Evolutionary conservation across 2,329 filamentous ascomycete species (phyloP), one percentile per base, ranked within the genome.

Genomic region (Fusarium longipes): DNA sequence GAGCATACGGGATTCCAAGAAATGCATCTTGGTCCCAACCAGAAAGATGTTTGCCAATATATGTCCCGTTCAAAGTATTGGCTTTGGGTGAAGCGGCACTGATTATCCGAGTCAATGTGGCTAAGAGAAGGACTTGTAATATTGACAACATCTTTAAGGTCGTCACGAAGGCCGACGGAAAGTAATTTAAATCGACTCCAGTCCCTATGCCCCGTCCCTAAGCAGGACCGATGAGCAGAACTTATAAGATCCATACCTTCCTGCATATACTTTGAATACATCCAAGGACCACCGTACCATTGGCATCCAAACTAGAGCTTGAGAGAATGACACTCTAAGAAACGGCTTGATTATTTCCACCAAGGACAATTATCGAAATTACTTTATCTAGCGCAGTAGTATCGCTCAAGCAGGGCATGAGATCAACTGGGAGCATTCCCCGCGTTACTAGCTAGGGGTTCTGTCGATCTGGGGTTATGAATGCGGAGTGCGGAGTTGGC

Each of bases 1-100:
- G 77, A 6, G 80, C 80, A 36, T 76, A 81, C 1, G 78, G 78
- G 4, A 81, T 78, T 7, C 79, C 80, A 3, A 81, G 66, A 55
- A 82, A 82, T 22, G 64, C 77, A 55, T 81, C 78, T 50, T 82
- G 80, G 4, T 67, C 25, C 76, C 77, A 81, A 9, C 51, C 64
- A 0, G 73, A 40, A 8, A 81, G 60, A 35, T 79, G 67, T 3
- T 72, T 64, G 9, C 79, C 79, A 9, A 57, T 30, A 25, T 74
- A 75, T 2, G 71, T 74, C 17, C 73, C 73, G 29, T 74, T 74
- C 5, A 67, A 9, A 1, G 70, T 72, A 22, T 57, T 56, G n/a
- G 65, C 72, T 43, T 59, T 68, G 2, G 69, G 72, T 6, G 63
- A 24, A 27, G 52, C 39, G 8, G 48, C 48, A 20, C 15, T 40